These are phyloP conservation scores for Wickerhamiella bombiphila DNA, from an alignment of 805 yeast species.

Conservation along the genomic window DNA sequence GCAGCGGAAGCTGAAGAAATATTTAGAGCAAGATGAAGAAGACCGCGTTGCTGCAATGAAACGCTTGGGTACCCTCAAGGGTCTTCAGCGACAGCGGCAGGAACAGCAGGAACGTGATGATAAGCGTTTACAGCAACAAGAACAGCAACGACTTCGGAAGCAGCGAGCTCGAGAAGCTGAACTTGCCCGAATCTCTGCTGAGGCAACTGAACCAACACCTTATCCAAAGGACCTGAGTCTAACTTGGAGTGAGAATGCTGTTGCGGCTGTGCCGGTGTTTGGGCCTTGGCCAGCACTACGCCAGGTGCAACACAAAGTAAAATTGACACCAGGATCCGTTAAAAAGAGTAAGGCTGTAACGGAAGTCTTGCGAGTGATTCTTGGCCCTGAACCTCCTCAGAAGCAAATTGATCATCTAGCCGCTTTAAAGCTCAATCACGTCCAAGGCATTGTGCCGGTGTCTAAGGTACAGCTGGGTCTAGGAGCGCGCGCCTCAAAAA, in stretches of 20 bases:
- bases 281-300: constrained; percentile 82
- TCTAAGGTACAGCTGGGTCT: constrained; percentile 5
- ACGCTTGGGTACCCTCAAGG: constrained; percentile 70
- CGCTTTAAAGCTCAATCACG: constrained; percentile 5
- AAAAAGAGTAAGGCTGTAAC: constrained; percentile 79
- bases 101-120: constrained; percentile 25
- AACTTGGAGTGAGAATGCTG: constrained; percentile 31
- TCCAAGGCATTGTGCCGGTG: constrained; percentile 9
- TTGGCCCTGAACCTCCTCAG: constrained; percentile 20
- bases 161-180: constrained; percentile 33
- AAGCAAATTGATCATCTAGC: constrained; percentile 5
- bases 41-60: constrained; percentile 64
- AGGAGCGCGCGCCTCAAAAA: background rate
- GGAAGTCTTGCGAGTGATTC: constrained; percentile 50
- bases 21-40: constrained; percentile 84
- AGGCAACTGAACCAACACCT: constrained; percentile 24
- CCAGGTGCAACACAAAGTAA: constrained; percentile 66
- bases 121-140: constrained; percentile 26
- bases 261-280: constrained; percentile 67
- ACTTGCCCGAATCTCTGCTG: constrained; percentile 30
- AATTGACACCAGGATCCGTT: constrained; percentile 61
- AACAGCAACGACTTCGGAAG: constrained; percentile 24
- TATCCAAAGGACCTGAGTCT: constrained; percentile 31
- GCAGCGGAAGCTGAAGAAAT: constrained; percentile 47
- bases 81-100: constrained; percentile 27